These are phyloP conservation scores for Aspergillus tubingensis DNA, from an alignment of 2,329 filamentous ascomycete genomes.

Conservation along the genomic window DNA sequence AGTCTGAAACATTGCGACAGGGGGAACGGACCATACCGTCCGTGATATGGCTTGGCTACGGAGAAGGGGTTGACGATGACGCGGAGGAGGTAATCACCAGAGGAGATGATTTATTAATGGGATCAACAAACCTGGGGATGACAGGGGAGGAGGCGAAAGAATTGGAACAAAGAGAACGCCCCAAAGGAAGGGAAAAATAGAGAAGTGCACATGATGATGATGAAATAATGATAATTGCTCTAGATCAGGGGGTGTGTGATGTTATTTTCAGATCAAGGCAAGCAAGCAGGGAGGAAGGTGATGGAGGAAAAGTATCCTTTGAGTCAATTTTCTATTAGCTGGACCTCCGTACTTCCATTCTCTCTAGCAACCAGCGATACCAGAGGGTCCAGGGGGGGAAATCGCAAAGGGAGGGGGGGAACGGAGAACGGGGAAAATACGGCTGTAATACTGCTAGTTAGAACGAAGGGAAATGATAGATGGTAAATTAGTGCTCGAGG, in stretches of 20 bases:
- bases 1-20: constrained; percentile 14
- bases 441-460: constrained; percentile 1
- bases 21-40: constrained; percentile 6
- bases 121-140: not conserved
- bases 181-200: not conserved
- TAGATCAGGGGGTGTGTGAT: too few species aligned
- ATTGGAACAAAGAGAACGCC: not conserved
- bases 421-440: not conserved
- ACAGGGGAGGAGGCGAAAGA: not conserved
- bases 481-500: constrained; percentile 2
- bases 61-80: constrained; percentile 6
- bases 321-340: not conserved
- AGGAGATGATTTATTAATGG: not conserved
- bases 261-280: too few species aligned
- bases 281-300: not conserved
- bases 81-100: not conserved
- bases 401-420: not conserved
- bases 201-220: too few species aligned
- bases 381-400: not conserved
- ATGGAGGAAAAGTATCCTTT: not conserved
- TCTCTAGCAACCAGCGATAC: not conserved
- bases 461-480: constrained; percentile 4
- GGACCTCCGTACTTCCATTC: not conserved
- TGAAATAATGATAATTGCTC: too few species aligned
- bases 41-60: constrained; percentile 9